These are phyloP conservation scores for Trichoderma virens DNA, from an alignment of 495 filamentous ascomycete genomes.

Conservation along the genomic window DNA sequence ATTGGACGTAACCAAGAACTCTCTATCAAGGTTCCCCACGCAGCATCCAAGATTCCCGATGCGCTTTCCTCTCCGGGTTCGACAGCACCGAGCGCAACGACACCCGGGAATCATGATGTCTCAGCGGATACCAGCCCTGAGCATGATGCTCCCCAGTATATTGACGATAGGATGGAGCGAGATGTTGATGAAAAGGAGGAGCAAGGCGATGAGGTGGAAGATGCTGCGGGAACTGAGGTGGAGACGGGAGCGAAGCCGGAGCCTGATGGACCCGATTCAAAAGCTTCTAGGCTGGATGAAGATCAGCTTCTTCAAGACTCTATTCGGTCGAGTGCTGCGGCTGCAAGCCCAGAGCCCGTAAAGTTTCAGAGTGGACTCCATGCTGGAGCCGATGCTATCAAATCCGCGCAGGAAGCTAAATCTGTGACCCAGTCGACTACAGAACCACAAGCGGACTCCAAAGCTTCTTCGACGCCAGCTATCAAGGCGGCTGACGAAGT, in stretches of 20 bases:
- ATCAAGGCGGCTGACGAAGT: not conserved
- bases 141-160: conserved; percentile 38
- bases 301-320: conserved; percentile 35
- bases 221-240: not conserved
- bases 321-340: conserved; percentile 11
- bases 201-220: not conserved
- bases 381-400: not conserved
- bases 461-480: not conserved
- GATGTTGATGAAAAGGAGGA: not conserved
- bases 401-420: not conserved
- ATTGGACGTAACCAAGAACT: not conserved
- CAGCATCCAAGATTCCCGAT: conserved; percentile 24
- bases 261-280: not conserved
- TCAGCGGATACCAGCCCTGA: conserved; percentile 49
- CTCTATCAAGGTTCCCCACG: conserved; percentile 11
- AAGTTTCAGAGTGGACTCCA: not conserved
- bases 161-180: not conserved
- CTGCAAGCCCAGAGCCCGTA: not conserved
- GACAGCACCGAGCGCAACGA: conserved; percentile 32
- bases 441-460: not conserved
- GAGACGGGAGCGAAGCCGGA: not conserved
- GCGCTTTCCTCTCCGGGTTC: conserved; percentile 37
- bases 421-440: not conserved
- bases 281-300: conserved; percentile 19
- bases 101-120: conserved; percentile 31